phyloP scores from a whole-genome alignment of 139 green algal species.

The Tetradesmus obliquus region DNA sequence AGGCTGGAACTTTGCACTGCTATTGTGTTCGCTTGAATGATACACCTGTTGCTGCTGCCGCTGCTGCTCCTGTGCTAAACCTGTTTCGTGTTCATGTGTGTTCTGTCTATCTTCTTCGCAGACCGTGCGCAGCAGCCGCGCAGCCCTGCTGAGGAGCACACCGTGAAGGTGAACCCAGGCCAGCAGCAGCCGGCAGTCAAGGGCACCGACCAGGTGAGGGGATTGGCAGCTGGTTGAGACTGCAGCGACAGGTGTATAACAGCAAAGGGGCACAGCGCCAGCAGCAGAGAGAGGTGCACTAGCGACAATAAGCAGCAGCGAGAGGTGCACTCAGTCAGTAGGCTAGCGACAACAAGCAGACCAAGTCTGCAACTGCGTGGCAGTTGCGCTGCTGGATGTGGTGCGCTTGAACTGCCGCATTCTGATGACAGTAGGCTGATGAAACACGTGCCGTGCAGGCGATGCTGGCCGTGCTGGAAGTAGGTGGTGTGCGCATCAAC shows the following conservation, averaged over 20 bases:
- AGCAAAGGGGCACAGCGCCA: not conserved
- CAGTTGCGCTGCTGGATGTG: not conserved
- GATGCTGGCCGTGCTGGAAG: no score
- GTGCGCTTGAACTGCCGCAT: no score
- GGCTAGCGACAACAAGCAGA: not conserved
- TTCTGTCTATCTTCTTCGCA: constrained; percentile 8
- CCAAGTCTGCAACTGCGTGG: not conserved
- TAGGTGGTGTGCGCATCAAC: not conserved
- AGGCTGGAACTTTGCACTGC: no score
- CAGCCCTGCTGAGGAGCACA: constrained; percentile 17
- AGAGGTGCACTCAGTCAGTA: not conserved
- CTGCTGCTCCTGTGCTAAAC: no score
- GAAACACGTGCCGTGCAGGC: no score
- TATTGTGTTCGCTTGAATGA: no score
- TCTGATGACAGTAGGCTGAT: no score
- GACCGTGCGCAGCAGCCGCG: not conserved
- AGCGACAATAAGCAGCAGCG: not conserved
- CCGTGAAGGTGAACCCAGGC: not conserved
- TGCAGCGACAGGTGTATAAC: not conserved
- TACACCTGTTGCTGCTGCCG: not conserved
- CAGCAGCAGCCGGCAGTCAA: not conserved
- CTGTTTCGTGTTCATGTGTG: not conserved
- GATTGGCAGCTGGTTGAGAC: not conserved
- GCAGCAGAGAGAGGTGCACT: not conserved
- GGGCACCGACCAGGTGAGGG: constrained; percentile 14